These are phyloP conservation scores for Tetrapisispora arboricola DNA, from an alignment of 805 yeast genomes.

Conservation along the genomic window DNA sequence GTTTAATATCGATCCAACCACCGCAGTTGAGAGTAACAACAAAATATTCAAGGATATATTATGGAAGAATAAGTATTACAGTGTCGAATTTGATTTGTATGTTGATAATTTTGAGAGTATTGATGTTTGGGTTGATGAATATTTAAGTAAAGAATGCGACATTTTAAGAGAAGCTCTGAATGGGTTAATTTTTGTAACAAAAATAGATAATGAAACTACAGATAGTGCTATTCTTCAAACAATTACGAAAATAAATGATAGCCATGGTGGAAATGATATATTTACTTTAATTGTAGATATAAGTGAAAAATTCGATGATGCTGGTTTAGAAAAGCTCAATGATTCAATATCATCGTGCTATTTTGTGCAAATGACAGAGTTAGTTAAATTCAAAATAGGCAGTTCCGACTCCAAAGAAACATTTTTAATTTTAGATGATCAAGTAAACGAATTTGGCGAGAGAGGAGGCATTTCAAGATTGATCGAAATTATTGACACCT, in stretches of 20 bases:
- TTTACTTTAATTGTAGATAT: slow-evolving; percentile 4
- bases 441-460: slow-evolving; percentile 35
- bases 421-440: neutral
- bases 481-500: slow-evolving; percentile 38
- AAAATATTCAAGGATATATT: slow-evolving; percentile 13
- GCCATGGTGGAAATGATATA: neutral
- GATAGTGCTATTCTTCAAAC: neutral
- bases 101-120: slow-evolving; percentile 21
- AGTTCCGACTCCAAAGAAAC: too few relatives aligned
- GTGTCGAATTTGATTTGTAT: slow-evolving; percentile 22
- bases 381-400: slow-evolving; percentile 18
- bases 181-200: slow-evolving; percentile 35
- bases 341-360: slow-evolving; percentile 9
- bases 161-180: slow-evolving; percentile 37
- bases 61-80: slow-evolving; percentile 28
- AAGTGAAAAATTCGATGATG: slow-evolving; percentile 8
- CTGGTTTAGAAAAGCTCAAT: slow-evolving; percentile 31
- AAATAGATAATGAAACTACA: neutral
- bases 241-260: neutral
- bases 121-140: slow-evolving; percentile 33
- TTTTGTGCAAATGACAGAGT: slow-evolving; percentile 30
- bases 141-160: slow-evolving; percentile 27
- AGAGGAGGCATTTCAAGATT: slow-evolving; percentile 35
- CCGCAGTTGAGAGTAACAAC: neutral
- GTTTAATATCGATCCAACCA: neutral